Percentiles rank a stretch among this genome's conserved stretches.
phyloP scores from a whole-genome alignment of 2,329 filamentous ascomycete species.

The Parasarocladium wereldwijsianum region DNA sequence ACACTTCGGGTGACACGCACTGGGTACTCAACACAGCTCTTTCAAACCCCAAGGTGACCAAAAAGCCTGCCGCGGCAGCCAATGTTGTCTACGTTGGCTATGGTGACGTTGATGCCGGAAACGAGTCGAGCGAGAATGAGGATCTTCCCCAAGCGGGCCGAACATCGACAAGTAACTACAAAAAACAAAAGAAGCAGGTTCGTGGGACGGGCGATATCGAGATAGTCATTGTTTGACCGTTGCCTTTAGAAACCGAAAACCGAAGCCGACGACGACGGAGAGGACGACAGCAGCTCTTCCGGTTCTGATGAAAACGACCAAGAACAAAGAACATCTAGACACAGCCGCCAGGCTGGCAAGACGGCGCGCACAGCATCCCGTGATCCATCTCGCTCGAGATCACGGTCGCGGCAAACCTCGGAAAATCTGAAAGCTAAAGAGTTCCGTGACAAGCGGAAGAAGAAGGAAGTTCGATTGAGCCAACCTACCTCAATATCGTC shows the following conservation, averaged over 20 bases:
- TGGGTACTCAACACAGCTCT: conserved; percentile 52
- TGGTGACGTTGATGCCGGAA: conserved; percentile 30
- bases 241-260: conserved; percentile 3
- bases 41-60: conserved; percentile 11
- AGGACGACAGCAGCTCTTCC: conserved; percentile 3
- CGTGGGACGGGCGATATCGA: conserved; percentile 5
- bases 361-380: conserved; percentile 5
- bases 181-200: conserved; percentile 15
- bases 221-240: conserved; percentile 5
- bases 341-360: not conserved
- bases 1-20: conserved; percentile 51
- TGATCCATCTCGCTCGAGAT: conserved; percentile 19
- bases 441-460: conserved; percentile 42
- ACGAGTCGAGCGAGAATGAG: conserved; percentile 20
- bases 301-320: conserved; percentile 6
- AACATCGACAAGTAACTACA: conserved; percentile 19
- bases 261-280: conserved; percentile 6
- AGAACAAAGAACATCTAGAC: not conserved
- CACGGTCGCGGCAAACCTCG: conserved; percentile 12
- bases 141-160: conserved; percentile 18
- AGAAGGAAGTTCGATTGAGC: conserved; percentile 54
- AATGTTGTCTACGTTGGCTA: conserved; percentile 46
- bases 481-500: conserved; percentile 46
- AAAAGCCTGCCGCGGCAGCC: conserved; percentile 22
- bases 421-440: conserved; percentile 24